Conservation (phyloP, 139 green algal species). For the Pleodorina starrii region DNA sequence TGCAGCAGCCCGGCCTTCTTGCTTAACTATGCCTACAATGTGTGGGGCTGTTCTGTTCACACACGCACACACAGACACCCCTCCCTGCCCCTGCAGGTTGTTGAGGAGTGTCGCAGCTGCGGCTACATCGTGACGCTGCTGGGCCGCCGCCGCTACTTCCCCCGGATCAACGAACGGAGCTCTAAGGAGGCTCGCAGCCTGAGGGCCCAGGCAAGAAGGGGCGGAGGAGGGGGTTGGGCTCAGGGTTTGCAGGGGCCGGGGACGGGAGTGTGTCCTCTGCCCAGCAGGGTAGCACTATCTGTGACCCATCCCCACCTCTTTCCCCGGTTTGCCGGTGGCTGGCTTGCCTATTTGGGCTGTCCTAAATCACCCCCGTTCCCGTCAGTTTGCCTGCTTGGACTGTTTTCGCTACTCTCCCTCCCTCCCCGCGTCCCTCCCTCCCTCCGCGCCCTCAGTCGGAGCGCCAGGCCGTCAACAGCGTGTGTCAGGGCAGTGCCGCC, state of each 20-base stretch:
- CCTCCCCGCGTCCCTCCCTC: too few species aligned
- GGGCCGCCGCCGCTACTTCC: slow-evolving; percentile 73
- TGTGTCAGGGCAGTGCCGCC: slow-evolving; percentile 81
- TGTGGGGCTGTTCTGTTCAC: too few species aligned
- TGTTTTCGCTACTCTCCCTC: too few species aligned
- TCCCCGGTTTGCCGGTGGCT: too few species aligned
- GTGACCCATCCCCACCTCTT: too few species aligned
- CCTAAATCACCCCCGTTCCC: too few species aligned
- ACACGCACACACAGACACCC: too few species aligned
- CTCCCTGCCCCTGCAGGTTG: slow-evolving; percentile 49
- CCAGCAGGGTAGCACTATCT: too few species aligned
- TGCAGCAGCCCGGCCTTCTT: too few species aligned
- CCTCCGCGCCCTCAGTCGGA: slow-evolving; percentile 54
- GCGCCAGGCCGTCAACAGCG: slow-evolving; percentile 83
- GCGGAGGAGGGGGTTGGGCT: not conserved
- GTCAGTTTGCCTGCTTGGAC: too few species aligned
- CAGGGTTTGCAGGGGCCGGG: not conserved
- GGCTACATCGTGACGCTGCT: slow-evolving; percentile 72
- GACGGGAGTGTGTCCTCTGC: not conserved
- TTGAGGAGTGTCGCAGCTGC: slow-evolving; percentile 58
- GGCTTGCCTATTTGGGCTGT: too few species aligned
- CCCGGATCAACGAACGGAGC: slow-evolving; percentile 61
- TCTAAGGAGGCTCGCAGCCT: not conserved
- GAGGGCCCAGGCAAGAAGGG: slow-evolving; percentile 2
- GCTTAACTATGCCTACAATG: too few species aligned